Base-by-base conservation (phyloP, 495 filamentous ascomycete genomes). In the Lasiosphaeria miniovina region DNA sequence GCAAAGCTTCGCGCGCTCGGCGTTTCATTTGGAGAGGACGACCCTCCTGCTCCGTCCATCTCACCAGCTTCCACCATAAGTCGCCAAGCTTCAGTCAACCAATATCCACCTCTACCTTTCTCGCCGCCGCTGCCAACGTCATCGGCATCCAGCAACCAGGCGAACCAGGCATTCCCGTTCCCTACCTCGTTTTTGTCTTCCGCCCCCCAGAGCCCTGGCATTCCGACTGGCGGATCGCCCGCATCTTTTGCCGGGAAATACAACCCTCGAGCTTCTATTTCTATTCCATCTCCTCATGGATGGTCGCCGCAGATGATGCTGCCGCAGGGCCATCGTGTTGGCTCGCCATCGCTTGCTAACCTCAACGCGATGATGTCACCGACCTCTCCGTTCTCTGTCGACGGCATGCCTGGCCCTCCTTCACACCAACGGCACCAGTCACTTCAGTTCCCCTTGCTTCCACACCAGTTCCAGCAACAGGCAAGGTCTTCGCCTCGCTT, bases 1-100 rank as follows among this genome's bases (percentile, higher is more conserved):
- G 89, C 92, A 60, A 98, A 96, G 74, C 79, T 98, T 45, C 86
- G 90, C 38, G 91, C 92, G 52, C 80, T 98, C 49, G 94, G 94
- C 49, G 94, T 97, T 3, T 88, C 82, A 15, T 79, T 88, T 55
- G 88, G 85, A 31, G 87, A 88, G 49, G 87, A 90, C 9, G 88
- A 93, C 33, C 79, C 84, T 14, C 80, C 82, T 11, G 79, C 71
- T 34, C 76, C 79, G 54, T 80, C 80, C 14, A 72, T 79, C n/a
- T 81, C 79, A 6, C 78, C 81, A n/a, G 72, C 72, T 33, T 73
- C 79, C 6, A 70, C 73, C 31, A 75, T 80, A 74, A 86, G 84
- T 64, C 78, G 85, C 36, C 82, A 84, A 61, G 66, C 79, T n/a
- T 87, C 87, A 17, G 81, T 80, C 4, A 64, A 73, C 6, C 86